phyloP scores from a whole-genome alignment of 2,329 filamentous ascomycete species.

The Monascus ruber region DNA sequence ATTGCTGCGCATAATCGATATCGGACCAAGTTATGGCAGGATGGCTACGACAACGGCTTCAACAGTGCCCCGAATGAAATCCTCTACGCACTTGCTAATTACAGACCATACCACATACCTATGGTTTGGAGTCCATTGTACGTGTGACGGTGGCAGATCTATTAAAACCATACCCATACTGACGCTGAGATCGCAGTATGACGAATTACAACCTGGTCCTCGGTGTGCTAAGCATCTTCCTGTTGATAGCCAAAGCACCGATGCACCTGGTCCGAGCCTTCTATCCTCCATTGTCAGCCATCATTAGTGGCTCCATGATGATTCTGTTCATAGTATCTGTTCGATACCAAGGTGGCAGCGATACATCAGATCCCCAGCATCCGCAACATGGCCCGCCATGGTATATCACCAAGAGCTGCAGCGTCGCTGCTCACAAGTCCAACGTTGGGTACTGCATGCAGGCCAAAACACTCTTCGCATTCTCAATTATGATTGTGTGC shows the following conservation, averaged over 20 bases:
- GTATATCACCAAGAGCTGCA: conserved; percentile 53
- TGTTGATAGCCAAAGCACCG: conserved; percentile 47
- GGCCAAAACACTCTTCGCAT: conserved; percentile 46
- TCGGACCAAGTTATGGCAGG: conserved; percentile 50
- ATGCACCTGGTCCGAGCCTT: conserved; percentile 47
- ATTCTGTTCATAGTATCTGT: conserved; percentile 45
- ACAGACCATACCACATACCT: conserved; percentile 42
- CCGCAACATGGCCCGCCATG: conserved; percentile 47
- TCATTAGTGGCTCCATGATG: conserved; percentile 41
- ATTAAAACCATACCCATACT: conserved; percentile 1
- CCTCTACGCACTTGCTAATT: conserved; percentile 50
- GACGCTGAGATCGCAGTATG: conserved; percentile 31
- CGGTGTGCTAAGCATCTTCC: conserved; percentile 49
- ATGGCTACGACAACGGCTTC: conserved; percentile 50
- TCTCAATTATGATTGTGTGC: conserved; percentile 46
- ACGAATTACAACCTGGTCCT: conserved; percentile 53
- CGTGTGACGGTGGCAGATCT: conserved; percentile 9
- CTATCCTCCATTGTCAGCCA: conserved; percentile 42
- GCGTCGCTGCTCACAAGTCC: conserved; percentile 35
- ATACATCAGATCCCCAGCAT: conserved; percentile 46
- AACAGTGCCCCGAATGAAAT: conserved; percentile 48
- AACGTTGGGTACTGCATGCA: conserved; percentile 47
- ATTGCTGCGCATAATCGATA: conserved; percentile 52
- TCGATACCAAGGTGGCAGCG: conserved; percentile 45
- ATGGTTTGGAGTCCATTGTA: conserved; percentile 52